Evolutionary conservation across 139 green algal genomes (phyloP).

Genomic region (Haematococcus lacustris): DNA sequence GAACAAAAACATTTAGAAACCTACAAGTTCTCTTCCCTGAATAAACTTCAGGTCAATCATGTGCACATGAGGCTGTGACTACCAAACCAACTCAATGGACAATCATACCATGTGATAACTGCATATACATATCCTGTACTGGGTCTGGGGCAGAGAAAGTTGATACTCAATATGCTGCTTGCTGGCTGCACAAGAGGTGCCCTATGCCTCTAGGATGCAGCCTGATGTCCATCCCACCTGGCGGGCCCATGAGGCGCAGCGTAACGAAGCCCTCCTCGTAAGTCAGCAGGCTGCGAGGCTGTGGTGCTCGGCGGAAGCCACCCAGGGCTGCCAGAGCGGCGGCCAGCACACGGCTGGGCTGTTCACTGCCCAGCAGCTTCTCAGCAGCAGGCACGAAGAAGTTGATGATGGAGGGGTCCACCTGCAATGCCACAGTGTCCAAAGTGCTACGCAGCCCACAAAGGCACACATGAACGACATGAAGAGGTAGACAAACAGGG

Average conservation of each 20-base stretch:
- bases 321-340: conserved; percentile 79
- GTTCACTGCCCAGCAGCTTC: conserved; percentile 49
- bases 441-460: too few species aligned
- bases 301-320: conserved; percentile 63
- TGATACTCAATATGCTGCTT: neutral
- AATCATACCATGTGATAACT: neutral
- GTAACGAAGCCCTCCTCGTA: conserved; percentile 67
- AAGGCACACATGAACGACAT: too few species aligned
- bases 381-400: conserved; percentile 82
- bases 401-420: conserved; percentile 60
- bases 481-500: too few species aligned
- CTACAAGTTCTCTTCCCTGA: neutral
- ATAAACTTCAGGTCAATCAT: neutral
- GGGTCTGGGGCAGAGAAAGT: neutral
- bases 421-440: too few species aligned
- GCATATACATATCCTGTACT: neutral
- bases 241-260: conserved; percentile 44
- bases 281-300: conserved; percentile 61
- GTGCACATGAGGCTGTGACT: too few species aligned
- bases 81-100: neutral
- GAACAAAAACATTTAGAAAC: neutral
- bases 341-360: conserved; percentile 55
- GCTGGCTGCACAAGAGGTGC: neutral
- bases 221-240: conserved; percentile 6
- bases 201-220: neutral